phyloP scores from a whole-genome alignment of 371 early-diverging fungal species.

The Mortierella sp. region DNA sequence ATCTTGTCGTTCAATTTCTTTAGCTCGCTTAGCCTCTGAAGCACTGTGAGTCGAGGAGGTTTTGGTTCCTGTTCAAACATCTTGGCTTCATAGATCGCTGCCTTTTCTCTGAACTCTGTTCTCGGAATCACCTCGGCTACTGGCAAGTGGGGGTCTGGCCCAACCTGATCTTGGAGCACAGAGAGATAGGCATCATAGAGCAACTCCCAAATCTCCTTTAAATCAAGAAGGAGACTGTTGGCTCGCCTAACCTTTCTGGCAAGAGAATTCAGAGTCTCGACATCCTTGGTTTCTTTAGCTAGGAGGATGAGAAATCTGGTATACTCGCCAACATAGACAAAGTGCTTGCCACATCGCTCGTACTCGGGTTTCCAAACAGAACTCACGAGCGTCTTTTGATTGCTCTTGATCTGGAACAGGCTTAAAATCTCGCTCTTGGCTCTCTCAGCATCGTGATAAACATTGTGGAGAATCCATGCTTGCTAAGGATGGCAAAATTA shows the following conservation, averaged over 20 bases:
- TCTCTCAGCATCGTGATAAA: constrained; percentile 62
- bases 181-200: constrained; percentile 59
- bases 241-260: constrained; percentile 68
- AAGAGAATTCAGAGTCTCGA: constrained; percentile 64
- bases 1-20: constrained; percentile 60
- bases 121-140: constrained; percentile 49
- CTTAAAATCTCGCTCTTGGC: constrained; percentile 69
- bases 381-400: constrained; percentile 61
- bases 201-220: constrained; percentile 59
- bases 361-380: constrained; percentile 78
- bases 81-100: constrained; percentile 52
- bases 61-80: constrained; percentile 50
- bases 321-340: constrained; percentile 73
- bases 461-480: constrained; percentile 69
- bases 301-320: constrained; percentile 67
- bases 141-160: constrained; percentile 31
- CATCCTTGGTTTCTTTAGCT: constrained; percentile 63
- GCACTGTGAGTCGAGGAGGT: constrained; percentile 30
- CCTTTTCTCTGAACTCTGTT: constrained; percentile 53
- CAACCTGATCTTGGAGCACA: constrained; percentile 41
- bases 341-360: constrained; percentile 81
- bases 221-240: constrained; percentile 60
- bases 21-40: constrained; percentile 52
- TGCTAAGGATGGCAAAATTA: constrained; percentile 48
- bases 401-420: constrained; percentile 65